Evolutionary conservation across 805 yeast species (phyloP), one percentile per base, ranked within the genome.

Genomic region (Saccharomycopsis lassenensis): DNA sequence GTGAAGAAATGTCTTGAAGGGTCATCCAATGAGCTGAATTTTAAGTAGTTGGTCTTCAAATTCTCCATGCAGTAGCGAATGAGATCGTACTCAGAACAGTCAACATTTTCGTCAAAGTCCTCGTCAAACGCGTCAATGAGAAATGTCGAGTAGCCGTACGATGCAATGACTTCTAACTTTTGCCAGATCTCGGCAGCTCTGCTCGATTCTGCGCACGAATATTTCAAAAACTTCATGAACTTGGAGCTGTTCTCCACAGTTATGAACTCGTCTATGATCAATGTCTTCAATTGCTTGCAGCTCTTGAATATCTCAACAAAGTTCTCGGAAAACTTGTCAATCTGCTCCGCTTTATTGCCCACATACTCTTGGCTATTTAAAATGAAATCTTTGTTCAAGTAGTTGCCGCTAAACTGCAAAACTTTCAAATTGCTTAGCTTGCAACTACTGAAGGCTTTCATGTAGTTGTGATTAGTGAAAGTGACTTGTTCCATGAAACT

Each of bases 201-300:
- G 12, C 8, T 12, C 16, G 17, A n/a, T 30, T 29, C 12, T 10
- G 21, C 19, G n/a, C 29, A 16, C 11, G 27, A 17, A n/a, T 24
- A 19, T 24, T 35, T 29, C 10, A 39, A 21, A 17, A 39, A 39
- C 16, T 31, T 31, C 31, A 39, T 12, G 7, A 34, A 18, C 15
- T 30, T 29, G 22, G 21, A 17, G 19, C 43, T 39, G 22, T 39
- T 39, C 19, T 24, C 25, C 6, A 39, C 11, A 23, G 30, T 39
- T 18, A 39, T 36, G 24, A 39, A 39, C 36, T 39, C 39, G 23
- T 39, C 43, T n/a, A 39, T 35, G 5, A 39, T 39, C n/a, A 39
- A 25, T 3, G 36, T 40, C 16, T 25, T 24, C 17, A 39, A 21
- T 7, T 36, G 20, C n/a, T 7, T 20, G 15, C 40, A 39, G 14